Percentiles rank a stretch among this genome's conserved stretches.
Conservation (phyloP, 2,329 filamentous ascomycete species). For the Epichloe sibirici region DNA sequence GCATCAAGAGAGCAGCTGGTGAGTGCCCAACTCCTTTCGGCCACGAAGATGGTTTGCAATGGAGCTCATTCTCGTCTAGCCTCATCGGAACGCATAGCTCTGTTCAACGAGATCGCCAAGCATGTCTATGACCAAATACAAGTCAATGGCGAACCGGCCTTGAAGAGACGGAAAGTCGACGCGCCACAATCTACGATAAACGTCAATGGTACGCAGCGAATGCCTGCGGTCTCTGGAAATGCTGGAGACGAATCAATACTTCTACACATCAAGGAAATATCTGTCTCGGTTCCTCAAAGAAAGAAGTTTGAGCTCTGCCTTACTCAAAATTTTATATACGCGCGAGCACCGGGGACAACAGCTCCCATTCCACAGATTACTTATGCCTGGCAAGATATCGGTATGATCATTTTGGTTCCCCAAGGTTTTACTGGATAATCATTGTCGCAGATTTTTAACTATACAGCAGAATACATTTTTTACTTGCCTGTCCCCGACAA, state of each 20-base stretch:
- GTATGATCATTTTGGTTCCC: constrained; percentile 23
- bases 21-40: constrained; percentile 10
- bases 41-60: not conserved
- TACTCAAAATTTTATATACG: constrained; percentile 46
- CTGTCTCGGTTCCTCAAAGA: constrained; percentile 52
- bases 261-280: constrained; percentile 53
- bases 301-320: constrained; percentile 58
- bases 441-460: constrained; percentile 6
- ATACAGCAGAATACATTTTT: constrained; percentile 42
- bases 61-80: constrained; percentile 23
- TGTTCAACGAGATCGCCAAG: constrained; percentile 45
- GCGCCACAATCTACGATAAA: constrained; percentile 18
- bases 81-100: constrained; percentile 32
- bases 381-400: constrained; percentile 50
- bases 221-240: constrained; percentile 10
- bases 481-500: constrained; percentile 55
- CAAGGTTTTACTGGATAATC: not conserved
- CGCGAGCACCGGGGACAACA: constrained; percentile 37
- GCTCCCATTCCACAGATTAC: constrained; percentile 40
- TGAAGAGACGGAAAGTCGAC: constrained; percentile 42
- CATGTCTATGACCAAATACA: constrained; percentile 36
- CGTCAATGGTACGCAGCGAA: constrained; percentile 8
- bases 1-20: constrained; percentile 43
- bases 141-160: constrained; percentile 30
- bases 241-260: constrained; percentile 39